A percentile compares a stretch with the other conserved stretches of the same genome.
Conservation (phyloP, 202 grass and related monocot species). For the Carex arenaria region DNA sequence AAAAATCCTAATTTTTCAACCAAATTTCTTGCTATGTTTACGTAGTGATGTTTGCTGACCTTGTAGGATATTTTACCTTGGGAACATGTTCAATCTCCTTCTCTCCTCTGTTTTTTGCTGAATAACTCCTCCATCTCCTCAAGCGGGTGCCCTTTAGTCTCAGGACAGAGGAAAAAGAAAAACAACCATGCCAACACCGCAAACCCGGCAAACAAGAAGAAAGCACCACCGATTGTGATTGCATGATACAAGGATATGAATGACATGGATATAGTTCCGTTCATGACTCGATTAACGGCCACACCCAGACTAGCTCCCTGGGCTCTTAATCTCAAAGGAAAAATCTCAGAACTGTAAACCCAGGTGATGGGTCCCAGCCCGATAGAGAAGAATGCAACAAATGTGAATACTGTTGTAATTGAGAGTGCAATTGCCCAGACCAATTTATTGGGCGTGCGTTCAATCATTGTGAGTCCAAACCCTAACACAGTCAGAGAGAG, state of each 20-base stretch:
- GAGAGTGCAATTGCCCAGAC: conserved; percentile 48
- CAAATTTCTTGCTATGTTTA: not conserved
- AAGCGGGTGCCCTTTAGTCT: conserved; percentile 43
- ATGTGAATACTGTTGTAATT: conserved; percentile 44
- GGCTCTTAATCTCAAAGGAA: conserved; percentile 48
- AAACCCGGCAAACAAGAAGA: conserved; percentile 53
- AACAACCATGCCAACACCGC: conserved; percentile 36
- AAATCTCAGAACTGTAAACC: conserved; percentile 67
- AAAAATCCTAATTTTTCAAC: not conserved
- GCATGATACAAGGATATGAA: conserved; percentile 68
- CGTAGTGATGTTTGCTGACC: not conserved
- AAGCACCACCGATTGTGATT: conserved; percentile 56
- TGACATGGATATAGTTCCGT: conserved; percentile 52
- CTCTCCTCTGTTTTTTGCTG: conserved; percentile 2
- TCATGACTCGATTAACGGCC: conserved; percentile 52
- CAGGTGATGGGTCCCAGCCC: conserved; percentile 58
- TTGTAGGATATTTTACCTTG: not conserved
- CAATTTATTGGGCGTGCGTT: conserved; percentile 20
- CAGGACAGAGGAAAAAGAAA: conserved; percentile 50
- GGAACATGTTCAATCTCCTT: not conserved
- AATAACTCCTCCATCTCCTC: conserved; percentile 63
- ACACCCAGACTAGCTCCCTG: conserved; percentile 49
- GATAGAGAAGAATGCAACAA: conserved; percentile 52
- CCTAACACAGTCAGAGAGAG: conserved; percentile 38
- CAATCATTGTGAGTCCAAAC: conserved; percentile 45